These are phyloP conservation scores for Syzygium grande DNA, from an alignment of 345 rosid genomes.

Conservation along the genomic window DNA sequence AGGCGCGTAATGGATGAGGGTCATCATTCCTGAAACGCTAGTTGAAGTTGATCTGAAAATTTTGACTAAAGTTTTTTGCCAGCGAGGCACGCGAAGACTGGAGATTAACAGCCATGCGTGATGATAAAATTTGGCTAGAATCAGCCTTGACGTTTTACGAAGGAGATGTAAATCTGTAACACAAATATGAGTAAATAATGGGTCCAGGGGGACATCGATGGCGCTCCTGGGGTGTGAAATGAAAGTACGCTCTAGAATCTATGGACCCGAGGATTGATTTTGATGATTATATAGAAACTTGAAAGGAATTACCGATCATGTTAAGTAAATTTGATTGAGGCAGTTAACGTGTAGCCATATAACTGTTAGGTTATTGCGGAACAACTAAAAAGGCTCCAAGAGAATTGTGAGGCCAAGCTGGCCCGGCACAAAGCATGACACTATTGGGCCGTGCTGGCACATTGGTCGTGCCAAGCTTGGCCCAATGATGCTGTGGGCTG, in stretches of 20 bases:
- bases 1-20: neutral
- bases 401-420: neutral
- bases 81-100: neutral
- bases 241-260: accelerated
- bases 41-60: neutral
- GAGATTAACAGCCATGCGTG: neutral
- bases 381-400: neutral
- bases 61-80: neutral
- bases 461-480: neutral
- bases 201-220: neutral
- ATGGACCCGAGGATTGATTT: neutral
- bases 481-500: neutral
- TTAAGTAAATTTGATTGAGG: neutral
- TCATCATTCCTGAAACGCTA: neutral
- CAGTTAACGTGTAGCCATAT: accelerated
- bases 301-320: neutral
- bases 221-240: neutral
- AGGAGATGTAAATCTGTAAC: neutral
- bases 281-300: neutral
- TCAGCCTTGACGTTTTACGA: accelerated
- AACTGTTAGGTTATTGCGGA: neutral
- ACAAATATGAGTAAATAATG: neutral
- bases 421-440: neutral
- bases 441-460: neutral
- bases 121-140: neutral